Evolutionary conservation across 2,329 filamentous ascomycete genomes (phyloP), one percentile per base, ranked within the genome.

Genomic region (Pseudomassariella vexata): DNA sequence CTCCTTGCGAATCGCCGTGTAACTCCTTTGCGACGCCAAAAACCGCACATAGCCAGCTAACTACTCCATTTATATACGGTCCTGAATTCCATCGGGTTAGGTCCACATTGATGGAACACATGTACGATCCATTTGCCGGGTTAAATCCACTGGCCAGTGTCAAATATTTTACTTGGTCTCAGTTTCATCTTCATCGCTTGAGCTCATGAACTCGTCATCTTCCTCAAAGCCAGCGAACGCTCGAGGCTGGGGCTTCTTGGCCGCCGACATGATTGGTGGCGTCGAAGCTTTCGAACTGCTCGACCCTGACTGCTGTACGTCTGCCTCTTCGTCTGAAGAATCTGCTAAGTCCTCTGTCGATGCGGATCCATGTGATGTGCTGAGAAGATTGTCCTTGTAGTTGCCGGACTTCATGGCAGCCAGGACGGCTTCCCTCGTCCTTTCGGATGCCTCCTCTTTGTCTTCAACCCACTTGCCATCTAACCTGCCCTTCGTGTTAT

Each of bases 391-490:
- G 60, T 82, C 79, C 40, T 68, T 74, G 50, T 73, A 76, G 33
- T 68, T 66, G 3, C 78, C 78, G 11, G 69, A 65, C 57, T 77
- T 80, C 65, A 88, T 80, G 6, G 78, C 81, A 29, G 73, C 76
- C 25, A 83, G 52, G 5, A 90, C 83, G 3, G 85, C 85, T 46
- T 85, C 79, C 24, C 85, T 68, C 1, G 88, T 90, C 57, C 84
- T 82, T 62, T 94, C 87, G 44, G 77, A 82, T 17, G 83, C 84
- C 53, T 95, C 88, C 47, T 95, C 89, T 59, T 94, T 95, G 44
- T 87, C 83, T 55, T 98, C 92, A 24, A 96, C 80, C 88, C 90
- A 98, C 53, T 90, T 84, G 0, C 86, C 87, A 50, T 95, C 87
- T 24, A 95, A 60, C 56, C 82, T 72, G 33, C 79, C 76, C 46